Evolutionary conservation across 306 rosid species (phyloP).

Genomic region (Oemleria cerasiformis): DNA sequence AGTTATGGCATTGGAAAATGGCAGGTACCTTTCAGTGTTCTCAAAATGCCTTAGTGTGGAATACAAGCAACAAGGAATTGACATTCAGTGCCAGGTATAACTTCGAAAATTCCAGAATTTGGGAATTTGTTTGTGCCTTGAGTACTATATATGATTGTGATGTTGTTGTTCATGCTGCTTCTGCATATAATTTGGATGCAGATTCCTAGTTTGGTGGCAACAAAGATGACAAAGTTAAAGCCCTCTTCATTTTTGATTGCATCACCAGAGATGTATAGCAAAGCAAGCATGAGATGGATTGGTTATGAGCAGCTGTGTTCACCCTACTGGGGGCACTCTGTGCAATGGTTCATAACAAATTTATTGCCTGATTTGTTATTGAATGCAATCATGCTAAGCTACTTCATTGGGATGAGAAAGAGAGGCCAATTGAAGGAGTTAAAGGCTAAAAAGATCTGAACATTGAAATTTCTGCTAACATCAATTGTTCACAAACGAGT

Average conservation of each 20-base stretch:
- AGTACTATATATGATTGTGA: background rate
- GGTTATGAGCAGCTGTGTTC: constrained; percentile 24
- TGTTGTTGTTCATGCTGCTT: background rate
- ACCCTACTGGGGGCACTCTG: constrained; percentile 30
- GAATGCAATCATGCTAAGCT: background rate
- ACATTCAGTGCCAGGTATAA: constrained; percentile 35
- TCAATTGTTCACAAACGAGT: too few species aligned
- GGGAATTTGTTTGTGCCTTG: background rate
- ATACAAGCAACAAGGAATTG: constrained; percentile 27
- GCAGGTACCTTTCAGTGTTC: constrained; percentile 23
- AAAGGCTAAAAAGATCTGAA: too few species aligned
- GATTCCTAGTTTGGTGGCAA: constrained; percentile 29
- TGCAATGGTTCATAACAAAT: constrained; percentile 14
- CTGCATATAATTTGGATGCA: constrained; percentile 4
- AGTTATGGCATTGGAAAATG: background rate
- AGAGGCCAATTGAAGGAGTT: constrained; percentile 20
- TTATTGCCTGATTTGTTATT: constrained; percentile 13
- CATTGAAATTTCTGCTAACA: too few species aligned
- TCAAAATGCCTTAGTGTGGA: constrained; percentile 21
- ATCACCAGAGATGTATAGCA: constrained; percentile 27
- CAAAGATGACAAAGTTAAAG: constrained; percentile 22
- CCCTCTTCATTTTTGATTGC: constrained; percentile 5
- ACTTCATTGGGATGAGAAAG: background rate
- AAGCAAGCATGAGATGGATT: constrained; percentile 30
- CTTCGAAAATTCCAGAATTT: background rate